Evolutionary conservation across 2,329 filamentous ascomycete species (phyloP), one percentile per base, ranked within the genome.

Genomic region (Colletotrichum viniferum): DNA sequence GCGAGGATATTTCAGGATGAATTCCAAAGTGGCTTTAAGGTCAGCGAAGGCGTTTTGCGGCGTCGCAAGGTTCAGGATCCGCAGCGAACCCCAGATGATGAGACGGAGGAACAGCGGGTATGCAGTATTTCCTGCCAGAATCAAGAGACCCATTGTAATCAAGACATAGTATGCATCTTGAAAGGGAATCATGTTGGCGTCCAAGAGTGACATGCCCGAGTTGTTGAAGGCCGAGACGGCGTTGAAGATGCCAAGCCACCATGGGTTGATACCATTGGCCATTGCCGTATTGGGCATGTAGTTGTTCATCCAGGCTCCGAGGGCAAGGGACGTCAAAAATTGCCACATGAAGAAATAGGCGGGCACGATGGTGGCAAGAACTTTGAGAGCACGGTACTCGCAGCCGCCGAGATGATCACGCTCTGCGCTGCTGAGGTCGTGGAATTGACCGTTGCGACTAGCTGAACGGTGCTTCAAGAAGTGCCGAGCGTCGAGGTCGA

Each of bases 161-260:
- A 90, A 83, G 7, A 90, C 86, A 74, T 88, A 90, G 77, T 87
- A 87, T 1, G 86, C 84, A 21, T 85, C 85, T 72, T 90, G 88
- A 73, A 92, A 93, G 0, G 90, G 90, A 4, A 90, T 85, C 86
- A 95, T 92, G 79, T 93, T 94, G 52, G 89, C 88, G 80, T 94
- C 92, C n/a, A 94, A 83, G 32, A 94, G 85, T 16, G 89, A 90
- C 91, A 94, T 93, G 52, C 92, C 92, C n/a, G 89, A 92, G 78
- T 94, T 94, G 83, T 93, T 94, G 82, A 94, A 94, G 0, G 92
- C 92, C n/a, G 91, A 93, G 8, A 91, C 88, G 4, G 90, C 91
- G 77, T 93, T 92, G 84, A 94, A 94, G 60, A 91, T 88, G 55
- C 92, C 92, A 4, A 91, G 85, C 92, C 92, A 94, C 90, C 91